phyloP scores from a whole-genome alignment of 2,329 filamentous ascomycete genomes.

The Dryadomyces quercus-mongolicae region DNA sequence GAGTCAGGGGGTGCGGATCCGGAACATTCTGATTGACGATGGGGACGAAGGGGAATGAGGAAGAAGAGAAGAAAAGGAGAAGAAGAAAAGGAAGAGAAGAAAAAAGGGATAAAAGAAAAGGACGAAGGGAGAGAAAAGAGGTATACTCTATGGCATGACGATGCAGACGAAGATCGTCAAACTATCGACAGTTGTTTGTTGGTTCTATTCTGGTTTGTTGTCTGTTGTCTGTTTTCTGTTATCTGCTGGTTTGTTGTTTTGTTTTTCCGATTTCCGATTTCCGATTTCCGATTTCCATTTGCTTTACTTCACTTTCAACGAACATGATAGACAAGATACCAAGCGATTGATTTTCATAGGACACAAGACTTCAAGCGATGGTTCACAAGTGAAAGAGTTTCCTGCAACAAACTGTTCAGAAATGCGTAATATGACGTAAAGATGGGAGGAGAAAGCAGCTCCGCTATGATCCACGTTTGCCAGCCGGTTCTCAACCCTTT shows the following conservation, averaged over 20 bases:
- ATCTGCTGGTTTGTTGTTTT: not conserved
- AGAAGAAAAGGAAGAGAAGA: not conserved
- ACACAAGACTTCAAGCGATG: no score
- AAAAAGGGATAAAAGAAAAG: not conserved
- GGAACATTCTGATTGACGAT: constrained; percentile 58
- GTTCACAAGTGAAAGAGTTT: not conserved
- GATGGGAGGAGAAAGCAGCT: no score
- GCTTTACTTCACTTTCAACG: not conserved
- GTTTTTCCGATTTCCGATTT: no score
- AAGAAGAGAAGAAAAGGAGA: not conserved
- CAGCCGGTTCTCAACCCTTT: no score
- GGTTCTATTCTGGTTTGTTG: not conserved
- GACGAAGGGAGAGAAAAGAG: not conserved
- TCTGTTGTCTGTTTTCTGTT: not conserved
- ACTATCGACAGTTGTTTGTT: no score
- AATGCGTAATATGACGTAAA: not conserved
- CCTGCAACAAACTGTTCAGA: not conserved
- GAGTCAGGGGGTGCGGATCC: constrained; percentile 67
- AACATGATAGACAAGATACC: not conserved
- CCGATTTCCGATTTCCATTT: no score
- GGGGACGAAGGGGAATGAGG: constrained; percentile 7
- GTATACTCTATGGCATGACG: not conserved
- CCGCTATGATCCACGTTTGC: no score
- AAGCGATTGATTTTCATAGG: not conserved
- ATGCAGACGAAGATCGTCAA: not conserved